Conservation (phyloP, 2,329 filamentous ascomycete species). For the Arthroderma sp. region DNA sequence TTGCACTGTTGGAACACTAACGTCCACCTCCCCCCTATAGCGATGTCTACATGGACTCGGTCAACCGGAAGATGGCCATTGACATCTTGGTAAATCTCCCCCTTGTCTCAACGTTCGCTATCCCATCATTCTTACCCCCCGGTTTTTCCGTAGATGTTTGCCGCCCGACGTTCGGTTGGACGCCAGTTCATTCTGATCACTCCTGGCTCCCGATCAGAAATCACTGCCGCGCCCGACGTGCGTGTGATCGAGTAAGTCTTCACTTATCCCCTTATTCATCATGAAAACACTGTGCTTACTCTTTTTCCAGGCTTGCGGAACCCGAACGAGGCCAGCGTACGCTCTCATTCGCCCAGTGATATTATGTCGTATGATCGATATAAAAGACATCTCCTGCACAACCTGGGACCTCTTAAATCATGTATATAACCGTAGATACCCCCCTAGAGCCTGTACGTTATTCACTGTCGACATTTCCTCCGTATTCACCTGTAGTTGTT, state of each 20-base stretch:
- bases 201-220: conserved; percentile 62
- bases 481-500: too few relatives aligned
- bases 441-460: not conserved
- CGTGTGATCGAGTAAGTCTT: conserved; percentile 32
- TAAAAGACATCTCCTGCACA: too few relatives aligned
- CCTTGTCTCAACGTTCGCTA: too few relatives aligned
- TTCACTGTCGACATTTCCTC: not conserved
- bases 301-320: conserved; percentile 28
- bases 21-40: conserved; percentile 24
- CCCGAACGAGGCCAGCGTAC: conserved; percentile 35
- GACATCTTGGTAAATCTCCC: conserved; percentile 67
- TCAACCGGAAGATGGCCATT: conserved; percentile 87
- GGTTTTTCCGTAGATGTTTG: conserved; percentile 50
- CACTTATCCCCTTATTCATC: conserved; percentile 4
- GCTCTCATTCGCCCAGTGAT: conserved; percentile 22
- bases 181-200: conserved; percentile 95
- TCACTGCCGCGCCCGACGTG: conserved; percentile 35
- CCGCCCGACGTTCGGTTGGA: conserved; percentile 74
- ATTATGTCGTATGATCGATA: too few relatives aligned
- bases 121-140: not conserved
- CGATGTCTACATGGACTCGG: conserved; percentile 98
- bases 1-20: not conserved
- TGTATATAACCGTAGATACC: not conserved
- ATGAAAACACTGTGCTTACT: conserved; percentile 7
- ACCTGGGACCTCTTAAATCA: too few relatives aligned